A percentile compares a stretch with the other conserved stretches of the same genome.
These are phyloP conservation scores for Cladosporium sp. DNA, from an alignment of 2,329 filamentous ascomycete genomes.

Conservation along the genomic window DNA sequence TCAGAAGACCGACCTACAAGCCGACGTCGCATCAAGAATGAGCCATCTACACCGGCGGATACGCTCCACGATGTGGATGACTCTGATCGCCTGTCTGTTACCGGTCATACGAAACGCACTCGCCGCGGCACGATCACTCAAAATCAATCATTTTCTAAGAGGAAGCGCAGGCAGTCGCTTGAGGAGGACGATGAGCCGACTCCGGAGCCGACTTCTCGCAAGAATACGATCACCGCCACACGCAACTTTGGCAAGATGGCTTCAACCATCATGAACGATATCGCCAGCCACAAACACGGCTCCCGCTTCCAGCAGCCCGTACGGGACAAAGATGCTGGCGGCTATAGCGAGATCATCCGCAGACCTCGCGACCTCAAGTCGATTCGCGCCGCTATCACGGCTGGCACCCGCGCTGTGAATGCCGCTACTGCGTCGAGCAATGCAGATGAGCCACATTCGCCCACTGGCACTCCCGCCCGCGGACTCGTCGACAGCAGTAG, in stretches of 20 bases:
- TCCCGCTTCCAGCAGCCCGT: conserved; percentile 54
- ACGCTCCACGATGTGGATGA: conserved; percentile 42
- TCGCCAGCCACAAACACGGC: conserved; percentile 54
- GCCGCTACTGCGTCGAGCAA: conserved; percentile 34
- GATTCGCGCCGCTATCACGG: conserved; percentile 52
- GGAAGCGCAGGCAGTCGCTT: conserved; percentile 43
- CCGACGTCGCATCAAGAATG: conserved; percentile 48
- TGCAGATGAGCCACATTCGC: conserved; percentile 19
- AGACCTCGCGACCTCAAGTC: conserved; percentile 55
- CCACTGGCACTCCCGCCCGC: conserved; percentile 14
- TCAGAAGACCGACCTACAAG: conserved; percentile 44
- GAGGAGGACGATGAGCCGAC: conserved; percentile 17
- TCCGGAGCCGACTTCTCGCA: conserved; percentile 30
- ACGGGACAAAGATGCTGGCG: conserved; percentile 52
- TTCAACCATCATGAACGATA: conserved; percentile 54
- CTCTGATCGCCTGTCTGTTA: conserved; percentile 32
- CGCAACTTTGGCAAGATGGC: conserved; percentile 54
- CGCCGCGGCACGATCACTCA: conserved; percentile 40
- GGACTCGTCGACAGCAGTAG: conserved; percentile 19
- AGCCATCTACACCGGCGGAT: conserved; percentile 48
- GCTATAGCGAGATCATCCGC: conserved; percentile 55
- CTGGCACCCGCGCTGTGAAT: conserved; percentile 61
- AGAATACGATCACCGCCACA: conserved; percentile 45
- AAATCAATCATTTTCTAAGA: conserved; percentile 39
- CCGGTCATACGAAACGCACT: conserved; percentile 34